Percentiles rank a stretch among this genome's conserved stretches.
phyloP scores from a whole-genome alignment of 768 basidiomycete species.

The Phlegmacium glaucopus region DNA sequence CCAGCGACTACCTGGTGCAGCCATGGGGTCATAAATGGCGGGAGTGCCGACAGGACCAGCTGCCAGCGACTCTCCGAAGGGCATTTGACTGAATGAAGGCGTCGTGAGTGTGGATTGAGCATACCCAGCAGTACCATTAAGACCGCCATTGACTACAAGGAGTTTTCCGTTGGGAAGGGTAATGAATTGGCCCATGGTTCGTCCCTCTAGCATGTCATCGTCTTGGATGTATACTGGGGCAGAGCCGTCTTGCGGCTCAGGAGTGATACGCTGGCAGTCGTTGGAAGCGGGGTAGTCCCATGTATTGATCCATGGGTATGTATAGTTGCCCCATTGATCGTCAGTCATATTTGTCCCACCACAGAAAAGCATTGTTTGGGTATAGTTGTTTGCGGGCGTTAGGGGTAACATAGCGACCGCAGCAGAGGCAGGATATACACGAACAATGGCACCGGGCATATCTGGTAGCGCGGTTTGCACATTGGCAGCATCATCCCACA shows the following conservation, averaged over 20 bases:
- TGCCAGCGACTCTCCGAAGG: constrained; percentile 70
- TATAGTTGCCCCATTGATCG: constrained; percentile 72
- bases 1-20: constrained; percentile 71
- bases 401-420: constrained; percentile 89
- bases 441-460: constrained; percentile 71
- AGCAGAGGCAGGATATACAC: constrained; percentile 89
- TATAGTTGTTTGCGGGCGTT: constrained; percentile 85
- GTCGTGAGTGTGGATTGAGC: constrained; percentile 53
- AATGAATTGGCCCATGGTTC: constrained; percentile 94
- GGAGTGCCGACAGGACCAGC: constrained; percentile 76
- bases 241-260: constrained; percentile 74
- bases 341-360: constrained; percentile 82
- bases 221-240: constrained; percentile 61
- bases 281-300: constrained; percentile 65
- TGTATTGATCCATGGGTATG: constrained; percentile 68
- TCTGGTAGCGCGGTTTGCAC: constrained; percentile 59
- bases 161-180: constrained; percentile 74
- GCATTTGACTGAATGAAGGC: constrained; percentile 48
- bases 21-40: constrained; percentile 80
- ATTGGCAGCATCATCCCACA: constrained; percentile 42
- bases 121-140: constrained; percentile 89
- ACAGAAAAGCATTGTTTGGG: constrained; percentile 84
- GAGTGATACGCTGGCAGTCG: constrained; percentile 82
- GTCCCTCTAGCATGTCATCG: constrained; percentile 68
- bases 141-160: constrained; percentile 79